phyloP scores from a whole-genome alignment of 78 protist genomes.

The Speleostelium caveatum region DNA sequence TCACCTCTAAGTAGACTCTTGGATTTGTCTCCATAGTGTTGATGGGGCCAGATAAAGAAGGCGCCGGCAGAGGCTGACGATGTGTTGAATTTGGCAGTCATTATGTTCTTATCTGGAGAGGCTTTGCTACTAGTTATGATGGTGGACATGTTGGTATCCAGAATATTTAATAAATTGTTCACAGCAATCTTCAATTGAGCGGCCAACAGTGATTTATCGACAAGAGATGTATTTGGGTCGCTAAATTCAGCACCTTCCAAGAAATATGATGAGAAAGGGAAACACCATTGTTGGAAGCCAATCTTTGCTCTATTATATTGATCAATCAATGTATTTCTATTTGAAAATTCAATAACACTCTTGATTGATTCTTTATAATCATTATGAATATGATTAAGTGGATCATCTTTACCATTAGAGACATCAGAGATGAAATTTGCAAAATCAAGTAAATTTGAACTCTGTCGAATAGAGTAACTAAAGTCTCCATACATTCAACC shows the following conservation, averaged over 20 bases:
- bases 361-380: not conserved
- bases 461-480: not conserved
- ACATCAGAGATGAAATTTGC: not conserved
- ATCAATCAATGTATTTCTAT: not conserved
- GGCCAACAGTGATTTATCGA: not conserved
- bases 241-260: not conserved
- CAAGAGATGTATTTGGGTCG: not conserved
- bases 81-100: not conserved
- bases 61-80: not conserved
- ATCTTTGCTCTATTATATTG: not conserved
- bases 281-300: not conserved
- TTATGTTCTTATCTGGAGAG: not conserved
- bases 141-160: not conserved
- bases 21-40: not conserved
- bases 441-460: not conserved
- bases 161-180: not conserved
- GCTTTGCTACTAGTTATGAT: not conserved
- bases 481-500: not conserved
- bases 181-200: not conserved
- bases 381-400: not conserved
- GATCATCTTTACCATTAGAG: not conserved
- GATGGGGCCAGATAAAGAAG: not conserved
- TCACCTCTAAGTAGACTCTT: not conserved
- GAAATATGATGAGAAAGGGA: not conserved
- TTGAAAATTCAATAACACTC: not conserved